A percentile compares a stretch with the other conserved stretches of the same genome.
phyloP scores from a whole-genome alignment of 83 land plant genomes.

The Picea abies region DNA sequence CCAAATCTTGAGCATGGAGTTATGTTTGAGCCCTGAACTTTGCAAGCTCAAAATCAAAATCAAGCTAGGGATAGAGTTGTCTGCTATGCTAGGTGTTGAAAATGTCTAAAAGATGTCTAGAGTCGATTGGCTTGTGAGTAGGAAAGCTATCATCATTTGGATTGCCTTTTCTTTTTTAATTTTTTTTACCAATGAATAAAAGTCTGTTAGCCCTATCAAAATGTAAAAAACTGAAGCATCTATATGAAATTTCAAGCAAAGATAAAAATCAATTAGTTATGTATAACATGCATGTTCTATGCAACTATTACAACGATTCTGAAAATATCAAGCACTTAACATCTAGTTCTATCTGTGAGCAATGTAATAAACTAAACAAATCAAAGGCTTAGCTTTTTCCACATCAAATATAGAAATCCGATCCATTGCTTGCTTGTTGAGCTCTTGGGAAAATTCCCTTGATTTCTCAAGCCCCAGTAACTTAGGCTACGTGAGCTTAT shows the following conservation, averaged over 20 bases:
- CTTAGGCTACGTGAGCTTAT: slow-evolving; percentile 65
- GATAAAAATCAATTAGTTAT: not conserved
- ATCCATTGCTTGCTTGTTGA: slow-evolving; percentile 45
- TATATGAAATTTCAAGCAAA: not conserved
- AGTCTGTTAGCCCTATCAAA: not conserved
- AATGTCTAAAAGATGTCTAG: not conserved
- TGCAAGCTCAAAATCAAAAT: no score
- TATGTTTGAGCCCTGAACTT: no score
- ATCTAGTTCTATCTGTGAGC: slow-evolving; percentile 51
- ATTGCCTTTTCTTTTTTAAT: not conserved
- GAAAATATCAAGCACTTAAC: not conserved
- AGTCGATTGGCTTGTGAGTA: not conserved
- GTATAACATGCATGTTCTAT: not conserved
- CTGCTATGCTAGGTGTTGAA: no score
- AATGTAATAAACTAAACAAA: slow-evolving; percentile 60
- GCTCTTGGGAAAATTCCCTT: slow-evolving; percentile 45
- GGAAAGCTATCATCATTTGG: not conserved
- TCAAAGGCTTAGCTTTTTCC: slow-evolving; percentile 49
- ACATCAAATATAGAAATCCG: slow-evolving; percentile 55
- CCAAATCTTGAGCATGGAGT: no score
- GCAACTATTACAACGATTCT: not conserved
- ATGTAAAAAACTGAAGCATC: not conserved
- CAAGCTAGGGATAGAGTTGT: no score
- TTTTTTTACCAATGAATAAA: not conserved
- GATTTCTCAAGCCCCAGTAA: slow-evolving; percentile 61